Evolutionary conservation across 768 basidiomycete genomes (phyloP), one percentile per base, ranked within the genome.

Genomic region (Lentinus brumalis): DNA sequence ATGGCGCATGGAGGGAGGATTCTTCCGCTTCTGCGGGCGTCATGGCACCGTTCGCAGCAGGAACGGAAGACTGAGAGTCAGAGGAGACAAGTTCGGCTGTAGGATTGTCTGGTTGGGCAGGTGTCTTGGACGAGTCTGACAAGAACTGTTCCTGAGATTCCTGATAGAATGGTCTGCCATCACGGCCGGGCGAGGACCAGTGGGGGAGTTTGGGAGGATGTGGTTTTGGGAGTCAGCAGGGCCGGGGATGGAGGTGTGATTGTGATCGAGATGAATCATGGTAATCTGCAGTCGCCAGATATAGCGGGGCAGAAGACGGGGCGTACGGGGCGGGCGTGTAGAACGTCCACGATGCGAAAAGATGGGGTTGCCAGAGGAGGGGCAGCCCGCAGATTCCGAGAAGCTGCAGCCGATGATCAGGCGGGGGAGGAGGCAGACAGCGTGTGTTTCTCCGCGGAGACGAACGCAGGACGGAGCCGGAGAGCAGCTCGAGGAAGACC

Each of bases 211-310:
- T 56, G 69, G 44, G 55, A 65, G 61, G 55, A 70, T 56, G 64
- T 65, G 49, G 64, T 59, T 65, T 55, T 57, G 57, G n/a, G 68
- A 55, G 42, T 60, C 62, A 38, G 70, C 29, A 55, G 66, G 67
- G 38, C 59, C 60, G 57, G 67, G 54, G 54, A 66, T 65, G 49
- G 65, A 50, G 56, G 64, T 54, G 64, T 73, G 70, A 65, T 69
- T 69, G 42, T 68, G 73, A 72, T 75, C 70, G 63, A 75, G 67
- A 70, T 75, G 74, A 61, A 75, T 70, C 74, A 75, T 75, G 62
- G 65, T 53, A 52, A 53, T 56, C 66, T 53, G 58, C 51, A 50
- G 57, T 57, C 41, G 61, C 66, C 68, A 59, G 64, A 66, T 60
- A 60, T 65, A 65, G 67, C 61, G 63, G 44, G 57, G 60, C 47